These are phyloP conservation scores for Acanthamoeba healyi DNA, from an alignment of 208 protist genomes.

Conservation along the genomic window DNA sequence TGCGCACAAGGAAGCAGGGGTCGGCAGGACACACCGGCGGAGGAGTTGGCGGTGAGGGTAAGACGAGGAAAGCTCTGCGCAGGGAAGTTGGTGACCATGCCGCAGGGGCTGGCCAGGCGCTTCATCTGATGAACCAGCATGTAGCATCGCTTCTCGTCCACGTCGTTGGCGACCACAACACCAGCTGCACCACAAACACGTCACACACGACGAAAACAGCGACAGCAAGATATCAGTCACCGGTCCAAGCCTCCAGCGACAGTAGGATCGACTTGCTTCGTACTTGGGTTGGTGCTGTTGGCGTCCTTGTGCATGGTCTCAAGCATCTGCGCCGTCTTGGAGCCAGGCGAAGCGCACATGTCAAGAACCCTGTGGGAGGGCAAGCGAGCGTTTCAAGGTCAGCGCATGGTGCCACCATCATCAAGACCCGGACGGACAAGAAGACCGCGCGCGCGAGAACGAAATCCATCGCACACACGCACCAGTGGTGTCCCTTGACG, in stretches of 20 bases:
- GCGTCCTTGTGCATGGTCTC: constrained; percentile 84
- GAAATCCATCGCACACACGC: neutral
- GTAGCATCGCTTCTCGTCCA: constrained; percentile 89
- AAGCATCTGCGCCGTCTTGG: constrained; percentile 92
- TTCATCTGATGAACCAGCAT: constrained; percentile 83
- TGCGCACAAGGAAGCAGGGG: neutral
- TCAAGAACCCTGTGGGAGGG: constrained; percentile 86
- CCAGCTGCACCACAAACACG: constrained; percentile 71
- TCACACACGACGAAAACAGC: neutral
- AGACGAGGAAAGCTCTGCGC: constrained; percentile 83
- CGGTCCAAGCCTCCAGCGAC: no score
- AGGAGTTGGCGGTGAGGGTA: constrained; percentile 11
- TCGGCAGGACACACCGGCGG: neutral
- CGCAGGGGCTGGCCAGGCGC: constrained; percentile 81
- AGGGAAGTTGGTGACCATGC: constrained; percentile 89
- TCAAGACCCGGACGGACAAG: neutral
- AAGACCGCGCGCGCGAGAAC: no score
- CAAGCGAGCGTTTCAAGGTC: neutral
- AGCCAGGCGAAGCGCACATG: constrained; percentile 94
- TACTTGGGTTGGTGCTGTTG: constrained; percentile 29
- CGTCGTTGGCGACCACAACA: constrained; percentile 91
- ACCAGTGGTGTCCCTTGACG: constrained; percentile 84
- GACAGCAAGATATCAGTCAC: no score
- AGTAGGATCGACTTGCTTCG: no score
- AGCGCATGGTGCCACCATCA: neutral